Percentiles rank a stretch among this genome's conserved stretches.
Evolutionary conservation across 1,284 basidiomycete genomes (phyloP).

Genomic region (Meripilus lineatus): DNA sequence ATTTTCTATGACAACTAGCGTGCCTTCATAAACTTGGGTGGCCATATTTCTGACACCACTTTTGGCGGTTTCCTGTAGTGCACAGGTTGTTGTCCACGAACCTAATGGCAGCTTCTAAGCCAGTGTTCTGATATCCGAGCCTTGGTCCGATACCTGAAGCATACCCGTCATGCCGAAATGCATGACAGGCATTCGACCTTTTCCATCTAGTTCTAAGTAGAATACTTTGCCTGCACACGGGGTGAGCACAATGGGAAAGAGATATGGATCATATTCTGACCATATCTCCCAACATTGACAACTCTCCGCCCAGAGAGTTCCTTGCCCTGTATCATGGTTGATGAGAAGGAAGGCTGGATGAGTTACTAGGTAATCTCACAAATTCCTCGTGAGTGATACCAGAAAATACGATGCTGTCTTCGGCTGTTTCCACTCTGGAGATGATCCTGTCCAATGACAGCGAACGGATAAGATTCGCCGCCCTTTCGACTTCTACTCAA

Average conservation of each 20-base stretch:
- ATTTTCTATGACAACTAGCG: no score
- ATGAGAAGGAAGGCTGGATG: background rate
- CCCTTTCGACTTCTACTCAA: conserved; percentile 72
- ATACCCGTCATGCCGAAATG: conserved; percentile 86
- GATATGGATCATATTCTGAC: conserved; percentile 24
- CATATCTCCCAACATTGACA: conserved; percentile 58
- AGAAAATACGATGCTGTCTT: conserved; percentile 71
- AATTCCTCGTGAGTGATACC: conserved; percentile 58
- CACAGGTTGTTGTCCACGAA: conserved; percentile 58
- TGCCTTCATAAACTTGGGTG: conserved; percentile 75
- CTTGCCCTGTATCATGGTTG: no score
- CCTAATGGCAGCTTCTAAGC: conserved; percentile 36
- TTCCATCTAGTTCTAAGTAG: conserved; percentile 64
- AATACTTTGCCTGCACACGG: conserved; percentile 65
- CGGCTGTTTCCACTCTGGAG: conserved; percentile 49
- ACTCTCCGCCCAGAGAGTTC: conserved; percentile 60
- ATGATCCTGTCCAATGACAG: conserved; percentile 57
- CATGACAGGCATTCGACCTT: conserved; percentile 62
- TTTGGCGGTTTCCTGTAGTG: conserved; percentile 61
- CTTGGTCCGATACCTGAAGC: conserved; percentile 53
- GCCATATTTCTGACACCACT: conserved; percentile 57
- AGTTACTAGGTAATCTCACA: conserved; percentile 38
- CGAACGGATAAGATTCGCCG: conserved; percentile 53
- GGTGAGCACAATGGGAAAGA: background rate
- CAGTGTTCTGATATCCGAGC: conserved; percentile 8